Base-by-base conservation (phyloP, 164 flowering plant genomes). In the Stephania cephalantha region DNA sequence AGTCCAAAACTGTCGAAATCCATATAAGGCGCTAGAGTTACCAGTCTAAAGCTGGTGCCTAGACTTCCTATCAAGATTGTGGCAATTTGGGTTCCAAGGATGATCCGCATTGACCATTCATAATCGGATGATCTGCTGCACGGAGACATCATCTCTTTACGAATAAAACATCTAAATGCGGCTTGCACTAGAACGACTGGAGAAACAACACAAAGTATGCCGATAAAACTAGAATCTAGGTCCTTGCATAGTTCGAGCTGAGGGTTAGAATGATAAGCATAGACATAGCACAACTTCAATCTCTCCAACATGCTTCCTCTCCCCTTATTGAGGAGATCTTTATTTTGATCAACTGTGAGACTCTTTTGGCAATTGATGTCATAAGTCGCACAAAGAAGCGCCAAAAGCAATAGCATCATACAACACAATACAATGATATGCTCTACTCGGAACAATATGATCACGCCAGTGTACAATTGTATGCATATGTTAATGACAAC, bases 201-300 rank as follows among this genome's bases (percentile, higher is more conserved):
- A 9, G 52, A 70, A 70, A 70, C 52, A 11, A 46, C 46, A 46
- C 55, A 70, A 7, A 70, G 22, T 6, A 70, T 15, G 72, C 50
- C 48, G 1, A 70, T 44, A 6, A 46, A 5, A 15, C 7, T 18
- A 70, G 9, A 35, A 46, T 70, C 50, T 45, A 13, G 12, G 46
- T 70, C 50, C 46, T 44, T 46, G 46, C 72, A 70, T 20, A 45
- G 25, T 44, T 35, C 72, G 18, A 70, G 46, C 13, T 70, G 72
- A 68, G 45, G 44, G 17, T 68, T 10, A 31, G 45, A 68, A 68
- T 68, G 45, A 53, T 13, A 53, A 53, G 61, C 44, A 45, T 4
- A 18, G 13, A 4, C 6, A 8, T 7, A 68, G 10, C 18, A 68
- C 13, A 25, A 12, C 45, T 5, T 29, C 18, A 31, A 30, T 68